Conservation (phyloP, 495 filamentous ascomycete genomes). For the Penicilliopsis zonata region DNA sequence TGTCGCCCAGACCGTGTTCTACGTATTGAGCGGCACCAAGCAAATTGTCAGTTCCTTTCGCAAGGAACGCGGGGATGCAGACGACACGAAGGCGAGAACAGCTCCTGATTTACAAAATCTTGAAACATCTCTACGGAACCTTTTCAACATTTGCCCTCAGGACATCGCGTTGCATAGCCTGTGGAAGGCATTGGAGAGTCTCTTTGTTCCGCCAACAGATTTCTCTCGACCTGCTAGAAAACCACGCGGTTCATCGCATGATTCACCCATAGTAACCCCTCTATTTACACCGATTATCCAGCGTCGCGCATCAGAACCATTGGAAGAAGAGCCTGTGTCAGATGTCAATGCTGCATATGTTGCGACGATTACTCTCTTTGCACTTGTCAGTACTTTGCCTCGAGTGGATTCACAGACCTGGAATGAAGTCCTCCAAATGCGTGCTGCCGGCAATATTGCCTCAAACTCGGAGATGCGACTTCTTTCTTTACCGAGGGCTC, state of each 20-base stretch:
- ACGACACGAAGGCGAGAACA: constrained; percentile 3
- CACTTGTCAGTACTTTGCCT: constrained; percentile 41
- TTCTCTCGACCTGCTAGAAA: constrained; percentile 27
- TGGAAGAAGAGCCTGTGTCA: constrained; percentile 26
- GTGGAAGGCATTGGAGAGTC: constrained; percentile 55
- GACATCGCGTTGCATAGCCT: constrained; percentile 61
- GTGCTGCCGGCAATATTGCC: constrained; percentile 40
- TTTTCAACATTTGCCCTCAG: constrained; percentile 29
- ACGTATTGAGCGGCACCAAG: constrained; percentile 53
- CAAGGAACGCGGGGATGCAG: constrained; percentile 14
- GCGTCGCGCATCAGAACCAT: constrained; percentile 15
- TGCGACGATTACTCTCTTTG: constrained; percentile 42
- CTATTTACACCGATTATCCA: constrained; percentile 14
- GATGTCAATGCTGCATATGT: constrained; percentile 46
- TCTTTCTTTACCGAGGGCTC: constrained; percentile 14
- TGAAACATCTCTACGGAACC: constrained; percentile 18
- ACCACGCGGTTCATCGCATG: constrained; percentile 25
- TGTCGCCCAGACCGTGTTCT: constrained; percentile 62
- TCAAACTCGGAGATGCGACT: constrained; percentile 30
- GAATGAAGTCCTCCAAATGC: constrained; percentile 37
- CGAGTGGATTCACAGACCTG: constrained; percentile 32
- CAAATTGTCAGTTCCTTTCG: constrained; percentile 56
- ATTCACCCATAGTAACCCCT: constrained; percentile 15
- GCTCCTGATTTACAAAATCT: constrained; percentile 20
- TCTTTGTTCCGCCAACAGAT: constrained; percentile 54